These are phyloP conservation scores for Apophysomyces elegans DNA, from an alignment of 371 early-diverging fungal species.

Conservation along the genomic window DNA sequence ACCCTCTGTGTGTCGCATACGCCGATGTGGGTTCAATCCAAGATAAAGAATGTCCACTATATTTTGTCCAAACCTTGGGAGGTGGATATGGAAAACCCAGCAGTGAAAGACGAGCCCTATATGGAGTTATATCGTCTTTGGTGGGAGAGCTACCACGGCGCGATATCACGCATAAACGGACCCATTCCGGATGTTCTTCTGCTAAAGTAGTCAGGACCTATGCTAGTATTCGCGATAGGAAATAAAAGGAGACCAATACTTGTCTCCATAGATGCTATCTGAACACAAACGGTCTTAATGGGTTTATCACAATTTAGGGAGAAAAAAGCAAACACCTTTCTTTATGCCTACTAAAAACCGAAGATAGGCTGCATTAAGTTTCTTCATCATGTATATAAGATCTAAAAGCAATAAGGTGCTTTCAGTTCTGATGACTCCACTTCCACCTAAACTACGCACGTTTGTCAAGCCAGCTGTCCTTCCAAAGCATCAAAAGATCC, in stretches of 20 bases:
- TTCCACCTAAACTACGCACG: conserved; percentile 22
- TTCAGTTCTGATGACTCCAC: conserved; percentile 13
- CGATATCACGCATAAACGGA: neutral
- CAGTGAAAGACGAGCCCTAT: conserved; percentile 12
- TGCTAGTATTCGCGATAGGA: neutral
- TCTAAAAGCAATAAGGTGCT: neutral
- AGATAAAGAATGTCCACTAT: conserved; percentile 36
- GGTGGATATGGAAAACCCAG: conserved; percentile 10
- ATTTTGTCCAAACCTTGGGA: conserved; percentile 41
- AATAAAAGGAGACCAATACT: neutral
- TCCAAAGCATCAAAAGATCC: conserved; percentile 3
- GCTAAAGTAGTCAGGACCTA: neutral
- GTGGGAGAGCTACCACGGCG: conserved; percentile 16
- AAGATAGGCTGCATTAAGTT: neutral
- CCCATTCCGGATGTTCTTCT: neutral
- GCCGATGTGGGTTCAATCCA: conserved; percentile 35
- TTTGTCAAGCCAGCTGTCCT: conserved; percentile 10
- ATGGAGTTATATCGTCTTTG: conserved; percentile 16
- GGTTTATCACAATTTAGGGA: too few species aligned
- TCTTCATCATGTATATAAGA: too few species aligned
- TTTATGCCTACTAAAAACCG: neutral
- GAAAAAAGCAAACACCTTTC: neutral
- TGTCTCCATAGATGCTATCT: neutral
- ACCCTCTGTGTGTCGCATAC: conserved; percentile 40
- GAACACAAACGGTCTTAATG: too few species aligned